These are phyloP conservation scores for Tinospora cordifolia DNA, from an alignment of 164 flowering plant genomes.

Conservation along the genomic window DNA sequence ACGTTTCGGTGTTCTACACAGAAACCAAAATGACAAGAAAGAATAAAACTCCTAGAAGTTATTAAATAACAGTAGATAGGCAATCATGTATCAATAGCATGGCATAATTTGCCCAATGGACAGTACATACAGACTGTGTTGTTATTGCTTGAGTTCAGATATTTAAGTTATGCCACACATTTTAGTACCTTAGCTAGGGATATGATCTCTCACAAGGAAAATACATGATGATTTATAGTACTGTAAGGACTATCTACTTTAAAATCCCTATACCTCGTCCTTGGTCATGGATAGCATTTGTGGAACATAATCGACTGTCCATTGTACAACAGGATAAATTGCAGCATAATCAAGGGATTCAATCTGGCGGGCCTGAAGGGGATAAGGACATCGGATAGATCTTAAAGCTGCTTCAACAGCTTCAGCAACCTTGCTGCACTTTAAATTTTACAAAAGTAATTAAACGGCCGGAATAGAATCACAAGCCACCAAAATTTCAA, in stretches of 20 bases:
- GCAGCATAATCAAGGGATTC: conserved; percentile 19
- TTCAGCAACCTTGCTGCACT: conserved; percentile 17
- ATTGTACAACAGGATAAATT: conserved; percentile 21
- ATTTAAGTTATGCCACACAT: too few species aligned
- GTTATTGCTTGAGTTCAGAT: too few species aligned
- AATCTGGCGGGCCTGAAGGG: conserved; percentile 21
- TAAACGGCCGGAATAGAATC: background rate
- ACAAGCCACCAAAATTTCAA: background rate
- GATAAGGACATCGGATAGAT: conserved; percentile 23
- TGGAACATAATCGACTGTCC: conserved; percentile 20
- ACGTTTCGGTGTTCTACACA: too few species aligned
- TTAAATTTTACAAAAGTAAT: background rate
- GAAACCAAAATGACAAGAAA: too few species aligned
- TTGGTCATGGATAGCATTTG: conserved; percentile 3
- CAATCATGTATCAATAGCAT: background rate
- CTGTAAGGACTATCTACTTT: background rate
- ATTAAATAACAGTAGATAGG: background rate
- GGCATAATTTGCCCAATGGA: background rate
- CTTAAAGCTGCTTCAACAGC: conserved; percentile 20
- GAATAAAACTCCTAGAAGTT: too few species aligned
- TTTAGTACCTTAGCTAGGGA: too few species aligned
- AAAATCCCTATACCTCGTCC: conserved; percentile 18
- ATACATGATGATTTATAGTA: background rate
- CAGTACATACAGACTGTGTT: background rate
- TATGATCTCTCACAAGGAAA: background rate